These are phyloP conservation scores for Pyrenula massariospora DNA, from an alignment of 495 filamentous ascomycete genomes.

Conservation along the genomic window DNA sequence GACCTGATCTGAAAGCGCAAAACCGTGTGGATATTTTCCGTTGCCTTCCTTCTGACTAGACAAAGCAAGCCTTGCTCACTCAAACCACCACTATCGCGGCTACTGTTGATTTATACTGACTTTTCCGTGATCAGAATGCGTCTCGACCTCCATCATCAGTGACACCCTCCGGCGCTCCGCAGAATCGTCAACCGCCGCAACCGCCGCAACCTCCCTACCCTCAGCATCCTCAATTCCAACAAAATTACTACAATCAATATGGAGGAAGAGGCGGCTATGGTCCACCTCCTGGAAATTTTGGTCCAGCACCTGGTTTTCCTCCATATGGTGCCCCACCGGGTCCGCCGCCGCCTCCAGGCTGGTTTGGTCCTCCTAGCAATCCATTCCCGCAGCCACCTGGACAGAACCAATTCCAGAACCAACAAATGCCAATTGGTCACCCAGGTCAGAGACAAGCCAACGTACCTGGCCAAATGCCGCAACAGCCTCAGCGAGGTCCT, in stretches of 20 bases:
- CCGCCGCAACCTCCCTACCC: slow-evolving; percentile 34
- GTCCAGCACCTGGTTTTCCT: slow-evolving; percentile 47
- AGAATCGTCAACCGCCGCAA: slow-evolving; percentile 17
- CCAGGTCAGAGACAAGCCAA: slow-evolving; percentile 27
- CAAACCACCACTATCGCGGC: slow-evolving; percentile 1
- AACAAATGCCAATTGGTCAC: slow-evolving; percentile 39
- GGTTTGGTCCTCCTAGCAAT: slow-evolving; percentile 73
- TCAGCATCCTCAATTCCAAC: slow-evolving; percentile 38
- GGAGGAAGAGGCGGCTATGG: slow-evolving; percentile 36
- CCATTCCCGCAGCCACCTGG: slow-evolving; percentile 57
- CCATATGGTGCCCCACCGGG: slow-evolving; percentile 45
- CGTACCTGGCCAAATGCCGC: slow-evolving; percentile 17
- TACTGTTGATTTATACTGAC: too few species aligned
- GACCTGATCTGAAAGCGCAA: slow-evolving; percentile 72
- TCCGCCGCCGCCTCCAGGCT: slow-evolving; percentile 37
- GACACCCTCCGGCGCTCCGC: slow-evolving; percentile 9
- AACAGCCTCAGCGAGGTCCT: slow-evolving; percentile 11
- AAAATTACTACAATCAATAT: slow-evolving; percentile 34
- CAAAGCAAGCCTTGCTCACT: neutral
- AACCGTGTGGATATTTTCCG: slow-evolving; percentile 91
- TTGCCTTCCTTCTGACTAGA: slow-evolving; percentile 97
- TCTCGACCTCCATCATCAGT: slow-evolving; percentile 24
- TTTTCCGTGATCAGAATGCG: slow-evolving; percentile 22
- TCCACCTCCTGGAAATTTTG: slow-evolving; percentile 48
- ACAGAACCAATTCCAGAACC: slow-evolving; percentile 30